These are phyloP conservation scores for Monosporascus sp. DNA, from an alignment of 2,329 filamentous ascomycete genomes.

Conservation along the genomic window DNA sequence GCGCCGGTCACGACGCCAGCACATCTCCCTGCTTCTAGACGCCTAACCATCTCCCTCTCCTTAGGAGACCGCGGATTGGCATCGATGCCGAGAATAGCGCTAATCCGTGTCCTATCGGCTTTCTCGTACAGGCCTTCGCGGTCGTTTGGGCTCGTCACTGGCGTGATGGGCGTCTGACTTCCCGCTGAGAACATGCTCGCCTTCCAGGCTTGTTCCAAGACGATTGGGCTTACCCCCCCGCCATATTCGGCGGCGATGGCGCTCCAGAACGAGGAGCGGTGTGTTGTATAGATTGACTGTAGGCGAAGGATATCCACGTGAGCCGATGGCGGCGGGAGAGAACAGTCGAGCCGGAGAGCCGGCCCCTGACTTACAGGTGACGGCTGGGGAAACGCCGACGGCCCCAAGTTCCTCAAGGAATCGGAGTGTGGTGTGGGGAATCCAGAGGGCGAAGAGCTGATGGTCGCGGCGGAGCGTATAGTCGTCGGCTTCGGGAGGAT, in stretches of 20 bases:
- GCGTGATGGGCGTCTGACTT: slow-evolving; percentile 44
- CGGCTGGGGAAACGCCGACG: slow-evolving; percentile 38
- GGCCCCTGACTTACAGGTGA: slow-evolving; percentile 34
- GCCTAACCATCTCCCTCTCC: slow-evolving; percentile 52
- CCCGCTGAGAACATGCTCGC: slow-evolving; percentile 38
- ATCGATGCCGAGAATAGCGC: slow-evolving; percentile 57
- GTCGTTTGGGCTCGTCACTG: slow-evolving; percentile 47
- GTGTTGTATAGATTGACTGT: slow-evolving; percentile 62
- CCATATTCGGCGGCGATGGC: slow-evolving; percentile 69
- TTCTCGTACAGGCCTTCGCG: slow-evolving; percentile 35
- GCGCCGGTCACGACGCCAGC: slow-evolving; percentile 26
- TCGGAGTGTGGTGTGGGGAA: slow-evolving; percentile 38
- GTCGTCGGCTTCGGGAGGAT: slow-evolving; percentile 62
- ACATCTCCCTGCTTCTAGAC: slow-evolving; percentile 47
- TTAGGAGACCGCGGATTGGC: slow-evolving; percentile 51
- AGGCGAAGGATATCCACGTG: slow-evolving; percentile 62
- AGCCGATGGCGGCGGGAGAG: slow-evolving; percentile 33
- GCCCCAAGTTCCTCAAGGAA: slow-evolving; percentile 37
- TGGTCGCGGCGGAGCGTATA: slow-evolving; percentile 38
- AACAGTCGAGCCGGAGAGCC: slow-evolving; percentile 57
- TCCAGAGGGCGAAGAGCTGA: slow-evolving; percentile 30
- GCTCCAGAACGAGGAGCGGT: slow-evolving; percentile 68
- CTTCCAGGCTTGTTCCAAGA: slow-evolving; percentile 68
- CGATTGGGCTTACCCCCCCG: slow-evolving; percentile 51
- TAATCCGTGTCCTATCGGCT: slow-evolving; percentile 56